Evolutionary conservation across 2,329 filamentous ascomycete species (phyloP), one percentile per base, ranked within the genome.

Genomic region (Cadophora sp.): DNA sequence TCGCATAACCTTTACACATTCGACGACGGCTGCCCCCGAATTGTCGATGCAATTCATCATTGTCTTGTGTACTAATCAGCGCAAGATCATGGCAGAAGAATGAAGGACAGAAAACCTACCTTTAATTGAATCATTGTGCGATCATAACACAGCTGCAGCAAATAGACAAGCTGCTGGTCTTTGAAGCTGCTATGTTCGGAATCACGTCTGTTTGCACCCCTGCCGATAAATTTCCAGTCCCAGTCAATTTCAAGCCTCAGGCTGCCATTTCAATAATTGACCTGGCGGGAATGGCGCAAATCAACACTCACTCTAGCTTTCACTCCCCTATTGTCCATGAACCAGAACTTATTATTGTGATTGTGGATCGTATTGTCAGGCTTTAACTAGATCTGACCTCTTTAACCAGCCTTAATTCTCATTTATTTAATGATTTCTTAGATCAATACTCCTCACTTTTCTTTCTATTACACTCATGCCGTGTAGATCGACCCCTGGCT

Each of bases 41-140:
- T 79, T 99, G 91, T 99, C 96, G 89, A 99, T 98, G 90, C 96
- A 98, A 83, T 96, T 97, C 77, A 99, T 88, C 89, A 99, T 93
- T 79, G 94, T 92, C 96, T 97, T 40, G 29, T 6, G 6, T 62
- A 40, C 16, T 2, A 2, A 31, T 69, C 48, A 67, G 66, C 37
- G 40, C 26, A 9, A 22, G 29, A 16, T 2, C 43, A 1, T 31
- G 19, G 29, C 19, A 19, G 8, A n/a, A n/a, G 2, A 19, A 7
- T 14, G 4, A 8, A 43, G 43, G n/a, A 43, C 16, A 51, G 26
- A n/a, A 11, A 3, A 43, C 70, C 60, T 74, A 90, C 92, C 90
- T 95, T 95, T 86, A 96, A 83, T 87, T 96, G 93, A 82, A 97
- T 97, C 93, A 97, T 98, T 75, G 82, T 91, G 86, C 79, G 65